A percentile compares a stretch with the other conserved stretches of the same genome.
Conservation (phyloP, 2,329 filamentous ascomycete species). For the Tolypocladium inflatum region DNA sequence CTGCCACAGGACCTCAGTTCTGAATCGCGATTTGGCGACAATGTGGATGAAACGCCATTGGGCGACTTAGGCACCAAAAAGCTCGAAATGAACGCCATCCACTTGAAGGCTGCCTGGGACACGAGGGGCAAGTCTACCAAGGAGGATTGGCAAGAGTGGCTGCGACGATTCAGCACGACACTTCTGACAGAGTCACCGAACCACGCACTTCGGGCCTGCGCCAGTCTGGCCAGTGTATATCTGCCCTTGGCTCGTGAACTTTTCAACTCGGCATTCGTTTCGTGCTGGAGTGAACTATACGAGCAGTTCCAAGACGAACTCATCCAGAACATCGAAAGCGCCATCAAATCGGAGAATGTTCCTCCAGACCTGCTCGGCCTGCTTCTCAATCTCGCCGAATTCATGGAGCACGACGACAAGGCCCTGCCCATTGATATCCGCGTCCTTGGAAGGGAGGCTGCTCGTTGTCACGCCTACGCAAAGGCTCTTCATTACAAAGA, state of each 20-base stretch:
- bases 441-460: conserved; percentile 86
- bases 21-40: conserved; percentile 68
- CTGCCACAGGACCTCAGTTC: conserved; percentile 92
- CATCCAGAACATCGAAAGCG: conserved; percentile 89
- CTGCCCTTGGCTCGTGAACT: conserved; percentile 84
- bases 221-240: conserved; percentile 82
- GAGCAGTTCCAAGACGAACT: conserved; percentile 96
- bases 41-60: conserved; percentile 70
- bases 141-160: conserved; percentile 99
- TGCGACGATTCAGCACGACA: conserved; percentile 91
- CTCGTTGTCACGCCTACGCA: conserved; percentile 93
- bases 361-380: conserved; percentile 92
- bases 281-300: conserved; percentile 96
- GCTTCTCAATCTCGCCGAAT: conserved; percentile 91
- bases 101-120: conserved; percentile 95
- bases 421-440: conserved; percentile 95
- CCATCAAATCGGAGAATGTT: conserved; percentile 90
- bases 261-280: conserved; percentile 98
- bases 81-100: conserved; percentile 92
- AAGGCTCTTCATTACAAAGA: conserved; percentile 99
- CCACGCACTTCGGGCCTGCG: conserved; percentile 87
- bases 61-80: conserved; percentile 87
- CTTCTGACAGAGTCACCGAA: conserved; percentile 92
- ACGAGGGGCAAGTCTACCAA: conserved; percentile 93
- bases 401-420: conserved; percentile 99